Base-by-base conservation (phyloP, 805 yeast species). In the Ogataea pignaliae region DNA sequence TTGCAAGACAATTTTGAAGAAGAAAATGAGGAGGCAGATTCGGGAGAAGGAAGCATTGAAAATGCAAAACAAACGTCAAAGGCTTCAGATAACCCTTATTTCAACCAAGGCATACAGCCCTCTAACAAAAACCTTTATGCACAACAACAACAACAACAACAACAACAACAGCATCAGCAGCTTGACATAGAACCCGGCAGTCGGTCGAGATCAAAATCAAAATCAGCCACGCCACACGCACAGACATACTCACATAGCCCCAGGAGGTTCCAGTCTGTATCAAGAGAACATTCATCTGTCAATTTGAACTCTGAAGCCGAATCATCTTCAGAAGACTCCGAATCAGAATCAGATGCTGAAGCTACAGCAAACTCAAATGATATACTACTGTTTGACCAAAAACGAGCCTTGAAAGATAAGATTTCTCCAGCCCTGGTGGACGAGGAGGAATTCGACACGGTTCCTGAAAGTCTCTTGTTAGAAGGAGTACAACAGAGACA, bases 291-390 rank as follows among this genome's bases (percentile, higher is more conserved):
- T 32, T 30, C 50, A 10, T 37, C 55, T 10, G 53, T 51, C 10
- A 57, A 59, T 37, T 46, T 58, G 28, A 53, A 58, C 38, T 60
- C 64, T 1, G 64, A 59, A 31, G 50, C 55, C 37, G 64, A 57
- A 29, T 48, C 46, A 8, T 46, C 54, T 2, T 51, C 59, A 3
- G 44, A 40, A 11, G 53, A 46, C 10, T 42, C 50, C 1, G 46
- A 38, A 3, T 49, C 52, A 3, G 48, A 46, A 3, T 44, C 53
- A 3, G 47, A 44, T 1, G 13, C 36, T 11, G 42, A 35, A 14
- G 38, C 16, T n/a, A 32, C 21, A 12, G 21, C 21, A 18, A 29
- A 35, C 26, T 15, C 43, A 3, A 39, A 39, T 15, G 47, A 48
- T 18, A 47, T 41, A 10, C 40, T 40, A 14, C 15, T 50, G 10